Percentiles rank a stretch among this genome's conserved stretches.
These are phyloP conservation scores for Euphorbia schlechtendalii DNA, from an alignment of 441 rosid genomes.

Conservation along the genomic window DNA sequence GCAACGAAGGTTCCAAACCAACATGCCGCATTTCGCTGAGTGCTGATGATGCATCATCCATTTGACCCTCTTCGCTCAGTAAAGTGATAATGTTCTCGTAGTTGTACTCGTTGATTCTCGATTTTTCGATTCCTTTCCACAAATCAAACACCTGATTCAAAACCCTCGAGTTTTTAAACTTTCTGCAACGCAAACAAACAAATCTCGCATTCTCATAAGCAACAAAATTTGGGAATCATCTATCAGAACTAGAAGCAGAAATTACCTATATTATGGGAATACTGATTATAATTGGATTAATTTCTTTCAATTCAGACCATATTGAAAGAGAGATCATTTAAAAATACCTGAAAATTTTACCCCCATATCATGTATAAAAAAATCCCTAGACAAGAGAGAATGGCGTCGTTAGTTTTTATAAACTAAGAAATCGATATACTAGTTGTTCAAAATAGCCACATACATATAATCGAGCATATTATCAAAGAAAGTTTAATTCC, in stretches of 20 bases:
- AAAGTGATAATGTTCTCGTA: constrained; percentile 50
- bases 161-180: constrained; percentile 10
- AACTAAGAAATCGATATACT: too few species aligned
- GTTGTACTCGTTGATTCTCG: constrained; percentile 41
- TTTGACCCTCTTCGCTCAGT: constrained; percentile 37
- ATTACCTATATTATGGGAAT: background rate
- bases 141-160: constrained; percentile 49
- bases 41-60: constrained; percentile 46
- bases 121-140: constrained; percentile 49
- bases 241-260: background rate
- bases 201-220: too few species aligned
- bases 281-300: background rate
- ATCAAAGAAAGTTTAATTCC: too few species aligned
- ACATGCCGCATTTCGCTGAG: constrained; percentile 39
- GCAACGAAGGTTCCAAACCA: constrained; percentile 37
- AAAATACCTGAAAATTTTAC: background rate
- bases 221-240: background rate
- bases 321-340: background rate
- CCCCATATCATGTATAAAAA: background rate
- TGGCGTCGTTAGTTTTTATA: too few species aligned
- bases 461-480: too few species aligned
- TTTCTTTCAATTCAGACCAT: background rate
- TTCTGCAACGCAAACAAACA: background rate
- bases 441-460: too few species aligned
- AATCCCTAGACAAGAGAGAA: background rate